phyloP scores from a whole-genome alignment of 352 stramenopile genomes.

The Pilasporangium apinafurcum region DNA sequence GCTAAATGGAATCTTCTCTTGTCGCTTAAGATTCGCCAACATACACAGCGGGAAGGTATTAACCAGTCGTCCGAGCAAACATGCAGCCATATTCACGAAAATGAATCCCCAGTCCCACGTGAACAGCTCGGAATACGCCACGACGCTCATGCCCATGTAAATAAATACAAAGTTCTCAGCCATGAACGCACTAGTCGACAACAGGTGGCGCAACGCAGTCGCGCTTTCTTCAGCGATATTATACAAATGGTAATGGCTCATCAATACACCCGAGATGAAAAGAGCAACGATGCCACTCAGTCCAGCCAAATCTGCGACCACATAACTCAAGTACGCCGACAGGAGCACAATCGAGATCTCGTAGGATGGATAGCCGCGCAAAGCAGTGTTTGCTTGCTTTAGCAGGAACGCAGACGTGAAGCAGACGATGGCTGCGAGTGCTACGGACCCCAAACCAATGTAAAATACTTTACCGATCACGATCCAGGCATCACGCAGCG shows the following conservation, averaged over 20 bases:
- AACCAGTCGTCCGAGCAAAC: slow-evolving; percentile 55
- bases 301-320: slow-evolving; percentile 65
- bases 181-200: slow-evolving; percentile 76
- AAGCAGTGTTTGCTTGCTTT: slow-evolving; percentile 61
- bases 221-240: slow-evolving; percentile 77
- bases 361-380: slow-evolving; percentile 78
- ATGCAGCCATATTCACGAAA: slow-evolving; percentile 56
- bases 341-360: slow-evolving; percentile 85
- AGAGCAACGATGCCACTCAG: slow-evolving; percentile 92
- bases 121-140: slow-evolving; percentile 72
- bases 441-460: slow-evolving; percentile 77
- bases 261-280: slow-evolving; percentile 90
- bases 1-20: slow-evolving; percentile 65
- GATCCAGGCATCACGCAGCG: slow-evolving; percentile 61
- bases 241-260: slow-evolving; percentile 85
- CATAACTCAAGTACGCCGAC: slow-evolving; percentile 77
- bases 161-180: slow-evolving; percentile 88
- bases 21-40: slow-evolving; percentile 60
- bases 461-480: slow-evolving; percentile 79
- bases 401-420: slow-evolving; percentile 77
- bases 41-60: slow-evolving; percentile 79
- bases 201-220: slow-evolving; percentile 64
- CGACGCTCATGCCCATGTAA: slow-evolving; percentile 81
- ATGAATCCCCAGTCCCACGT: slow-evolving; percentile 86
- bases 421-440: slow-evolving; percentile 63